Base-by-base conservation (phyloP, 2,329 filamentous ascomycete species). In the Verticillium tricorpus region DNA sequence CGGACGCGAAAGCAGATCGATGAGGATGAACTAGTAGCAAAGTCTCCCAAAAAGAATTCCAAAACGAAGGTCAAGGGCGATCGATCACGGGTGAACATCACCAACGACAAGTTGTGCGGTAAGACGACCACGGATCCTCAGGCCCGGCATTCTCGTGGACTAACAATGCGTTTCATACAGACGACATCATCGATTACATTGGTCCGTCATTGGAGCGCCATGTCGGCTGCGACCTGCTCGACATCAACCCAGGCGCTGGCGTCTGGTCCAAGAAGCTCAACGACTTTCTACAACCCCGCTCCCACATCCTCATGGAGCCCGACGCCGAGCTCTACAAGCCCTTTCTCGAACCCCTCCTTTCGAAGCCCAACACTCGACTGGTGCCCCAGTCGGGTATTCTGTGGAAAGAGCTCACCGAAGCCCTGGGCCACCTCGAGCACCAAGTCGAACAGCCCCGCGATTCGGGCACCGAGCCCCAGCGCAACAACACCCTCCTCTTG, bases 281-380 rank as follows among this genome's bases (percentile, higher is more conserved):
- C 71, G 81, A 91, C 0, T 77, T 84, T 56, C 80, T 99, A 8
- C 78, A 92, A 69, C 94, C 94, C 5, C 87, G 92, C 62, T 88
- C 85, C 5, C 95, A 99, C 77, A 78, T 97, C 55, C 80, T 99
- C 52, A 82, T 97, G 74, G 93, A 98, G 70, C 87, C 88, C 2
- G 84, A 91, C 37, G 73, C 76, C 2, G 74, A 79, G 0, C 69
- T 82, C 3, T 94, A 90, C 72, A 65, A 76, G 1, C 78, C 84
- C 0, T 86, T 89, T 63, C 84, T 97, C 28, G 69, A 82, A 19
- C 78, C 84, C 0, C 77, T 93, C 1, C 72, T 85, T 7, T 69
- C 80, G 1, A 77, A 76, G 6, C 75, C 80, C 2, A 79, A 81
- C 59, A 78, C 80, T 3, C 74, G 77, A 39, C 69, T 90, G 56